A percentile compares a stretch with the other conserved stretches of the same genome.
phyloP scores from a whole-genome alignment of 306 rosid species.

The Dalbergia cochinchinensis region DNA sequence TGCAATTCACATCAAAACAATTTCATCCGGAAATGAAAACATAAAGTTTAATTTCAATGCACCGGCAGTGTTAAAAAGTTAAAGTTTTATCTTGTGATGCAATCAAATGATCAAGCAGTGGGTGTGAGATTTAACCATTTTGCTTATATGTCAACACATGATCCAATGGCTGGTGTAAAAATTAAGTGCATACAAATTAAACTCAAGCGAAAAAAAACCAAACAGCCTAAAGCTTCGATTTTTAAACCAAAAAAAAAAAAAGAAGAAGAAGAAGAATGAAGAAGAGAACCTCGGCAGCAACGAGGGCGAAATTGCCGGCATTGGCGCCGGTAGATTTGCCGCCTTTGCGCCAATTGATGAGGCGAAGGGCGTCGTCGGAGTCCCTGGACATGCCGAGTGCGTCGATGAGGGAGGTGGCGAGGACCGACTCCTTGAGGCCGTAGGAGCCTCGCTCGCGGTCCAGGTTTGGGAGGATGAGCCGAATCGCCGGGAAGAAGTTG shows the following conservation, averaged over 20 bases:
- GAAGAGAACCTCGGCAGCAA: slow-evolving; percentile 76
- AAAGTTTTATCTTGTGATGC: no score
- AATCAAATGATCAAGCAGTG: no score
- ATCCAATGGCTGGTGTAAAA: no score
- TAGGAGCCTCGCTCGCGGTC: slow-evolving; percentile 90
- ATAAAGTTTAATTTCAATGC: no score
- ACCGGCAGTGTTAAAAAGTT: no score
- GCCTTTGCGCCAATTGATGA: slow-evolving; percentile 93
- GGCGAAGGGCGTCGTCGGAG: slow-evolving; percentile 84
- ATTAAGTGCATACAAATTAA: no score
- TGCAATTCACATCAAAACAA: no score
- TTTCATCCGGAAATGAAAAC: no score
- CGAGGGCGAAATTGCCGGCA: slow-evolving; percentile 86
- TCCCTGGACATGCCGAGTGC: slow-evolving; percentile 86
- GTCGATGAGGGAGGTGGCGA: slow-evolving; percentile 85
- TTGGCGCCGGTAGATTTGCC: slow-evolving; percentile 73
- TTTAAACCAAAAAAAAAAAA: not conserved
- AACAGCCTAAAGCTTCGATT: not conserved
- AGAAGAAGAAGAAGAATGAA: no score
- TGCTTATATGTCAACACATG: no score
- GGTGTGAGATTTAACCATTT: no score
- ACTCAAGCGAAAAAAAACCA: not conserved
- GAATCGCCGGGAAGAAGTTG: slow-evolving; percentile 72
- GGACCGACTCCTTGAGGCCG: slow-evolving; percentile 91
- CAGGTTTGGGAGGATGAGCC: slow-evolving; percentile 81